Evolutionary conservation across 164 flowering plant genomes (phyloP), one percentile per base, ranked within the genome.

Genomic region (Pachysandra terminalis): DNA sequence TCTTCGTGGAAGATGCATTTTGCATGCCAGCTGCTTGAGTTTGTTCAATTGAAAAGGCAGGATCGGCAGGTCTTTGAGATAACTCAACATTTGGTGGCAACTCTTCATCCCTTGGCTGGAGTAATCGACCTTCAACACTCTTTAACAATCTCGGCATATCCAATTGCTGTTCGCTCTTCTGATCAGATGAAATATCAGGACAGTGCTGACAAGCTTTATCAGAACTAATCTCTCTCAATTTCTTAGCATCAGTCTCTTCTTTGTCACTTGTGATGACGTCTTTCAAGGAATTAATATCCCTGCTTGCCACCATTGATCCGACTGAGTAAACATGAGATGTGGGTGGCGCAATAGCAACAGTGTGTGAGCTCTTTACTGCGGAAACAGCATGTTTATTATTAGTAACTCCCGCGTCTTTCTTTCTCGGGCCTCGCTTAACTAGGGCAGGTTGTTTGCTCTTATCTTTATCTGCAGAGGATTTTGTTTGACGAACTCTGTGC

Each of bases 391-490:
- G 60, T 64, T 65, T 40, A 32, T 23, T 27, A 63, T 12, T 26
- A 17, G 66, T 5, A 64, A 60, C 53, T 12, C 45, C 62, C 21
- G 53, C 27, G 56, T 59, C 72, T 64, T 69, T 78, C 68, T 63
- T 78, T 64, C 19, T 69, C 13, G 69, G 26, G 0, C 61, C 64
- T 16, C 67, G 68, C 72, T 64, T 74, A 26, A 17, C 67, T 15
- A 67, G 66, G 35, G 59, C 55, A 69, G 74, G 63, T 54, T 19
- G 45, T 19, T 63, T 73, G 63, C 61, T 61, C 64, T 54, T 72
- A 40, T 49, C 70, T 73, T 66, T 67, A 35, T 59, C 74, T 14
- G 68, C 73, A 63, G 75, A 40, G 27, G 73, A 64, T 72, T 64
- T 69, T 24, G 59, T 69, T 63, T 56, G 65, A 13, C 70, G 35